A percentile compares a stretch with the other conserved stretches of the same genome.
These are phyloP conservation scores for Melampsora americana DNA, from an alignment of 1,284 basidiomycete species.

Conservation along the genomic window DNA sequence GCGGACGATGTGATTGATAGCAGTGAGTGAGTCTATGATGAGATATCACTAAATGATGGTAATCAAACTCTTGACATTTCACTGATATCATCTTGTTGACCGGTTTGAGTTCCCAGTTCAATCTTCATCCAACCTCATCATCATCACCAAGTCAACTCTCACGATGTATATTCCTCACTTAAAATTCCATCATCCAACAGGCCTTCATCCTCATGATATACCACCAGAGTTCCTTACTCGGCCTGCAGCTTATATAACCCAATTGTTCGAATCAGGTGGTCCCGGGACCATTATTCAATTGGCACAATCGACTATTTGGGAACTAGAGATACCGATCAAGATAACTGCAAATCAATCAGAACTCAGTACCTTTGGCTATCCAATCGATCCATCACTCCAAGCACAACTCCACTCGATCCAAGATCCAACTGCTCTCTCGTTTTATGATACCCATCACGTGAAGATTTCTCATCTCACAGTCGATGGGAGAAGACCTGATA, in stretches of 20 bases:
- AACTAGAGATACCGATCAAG: conserved; percentile 28
- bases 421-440: conserved; percentile 33
- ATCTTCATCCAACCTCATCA: too few relatives aligned
- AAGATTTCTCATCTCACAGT: conserved; percentile 41
- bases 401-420: conserved; percentile 37
- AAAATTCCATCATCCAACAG: neutral
- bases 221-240: conserved; percentile 25
- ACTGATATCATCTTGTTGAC: too few relatives aligned
- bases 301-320: conserved; percentile 26
- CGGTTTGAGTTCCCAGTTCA: too few relatives aligned
- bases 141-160: too few relatives aligned
- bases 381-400: conserved; percentile 17
- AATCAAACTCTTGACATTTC: too few relatives aligned
- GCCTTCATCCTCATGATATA: conserved; percentile 30
- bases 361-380: conserved; percentile 40
- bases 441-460: conserved; percentile 40
- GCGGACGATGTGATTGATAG: too few relatives aligned
- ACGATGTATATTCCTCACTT: too few relatives aligned
- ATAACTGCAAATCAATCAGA: conserved; percentile 40
- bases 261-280: conserved; percentile 31
- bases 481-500: conserved; percentile 37
- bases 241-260: conserved; percentile 36
- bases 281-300: conserved; percentile 28
- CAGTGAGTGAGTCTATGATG: too few relatives aligned
- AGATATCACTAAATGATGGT: too few relatives aligned